Base-by-base conservation (phyloP, 768 basidiomycete species). In the Kwoniella dejecticola region DNA sequence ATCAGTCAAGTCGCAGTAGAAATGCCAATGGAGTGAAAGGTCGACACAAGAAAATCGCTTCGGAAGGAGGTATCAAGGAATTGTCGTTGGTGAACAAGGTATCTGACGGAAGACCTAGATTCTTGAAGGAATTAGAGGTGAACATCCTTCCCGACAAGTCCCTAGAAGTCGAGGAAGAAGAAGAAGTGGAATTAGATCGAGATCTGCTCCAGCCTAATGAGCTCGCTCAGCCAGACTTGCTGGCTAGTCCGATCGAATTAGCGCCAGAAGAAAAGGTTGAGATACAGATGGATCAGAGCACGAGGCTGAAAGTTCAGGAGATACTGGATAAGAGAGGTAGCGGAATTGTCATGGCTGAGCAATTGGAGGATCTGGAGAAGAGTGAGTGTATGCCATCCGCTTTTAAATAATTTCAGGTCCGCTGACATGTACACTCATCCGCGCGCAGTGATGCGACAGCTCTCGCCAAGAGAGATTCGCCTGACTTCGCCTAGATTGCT, bases 1-100 rank as follows among this genome's bases (percentile, higher is more conserved):
- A 89, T 89, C 62, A 86, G 21, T 49, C 52, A 29, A 45, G 47
- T 23, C 10, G 41, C 10, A 42, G 41, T n/a, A 42, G 10, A 31
- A 50, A 50, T 50, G 41, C 41, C 10, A 42, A 13, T 50, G 56
- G 66, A 10, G 47, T 56, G 2, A 41, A 64, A 15, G 27, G 44
- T 17, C 48, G 54, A 44, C 67, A 64, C 27, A 52, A 56, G 24
- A 30, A 67, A 4, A 57, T 63, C 8, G 66, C 60, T 4, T 52
- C 58, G 4, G 52, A 33, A 1, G 19, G 31, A 4, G 67, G 69
- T 3, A 64, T 71, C 24, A 60, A 63, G 21, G 57, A 63, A 30
- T 53, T 76, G 27, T 62, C 59, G 6, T 59, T 75, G 44, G 65
- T 70, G 0, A 52, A 57, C 15, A 63, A 64, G 36, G 45, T 60